Percentiles rank a stretch among this genome's conserved stretches.
These are phyloP conservation scores for Hansenula anomala DNA, from an alignment of 1,139 yeast species.

Conservation along the genomic window DNA sequence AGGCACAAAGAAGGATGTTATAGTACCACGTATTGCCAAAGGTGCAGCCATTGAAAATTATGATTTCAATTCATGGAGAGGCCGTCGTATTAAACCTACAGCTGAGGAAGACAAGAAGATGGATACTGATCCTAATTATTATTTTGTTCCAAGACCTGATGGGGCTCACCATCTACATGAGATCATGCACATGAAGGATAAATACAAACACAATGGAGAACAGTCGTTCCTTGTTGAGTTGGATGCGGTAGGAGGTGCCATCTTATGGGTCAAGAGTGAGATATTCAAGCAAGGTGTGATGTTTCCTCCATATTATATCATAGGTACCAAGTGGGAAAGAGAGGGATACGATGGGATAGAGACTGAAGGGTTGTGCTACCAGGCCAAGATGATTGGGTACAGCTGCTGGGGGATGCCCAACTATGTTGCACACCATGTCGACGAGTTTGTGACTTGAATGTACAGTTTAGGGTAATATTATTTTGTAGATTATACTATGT, in stretches of 20 bases:
- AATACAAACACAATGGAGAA: slow-evolving; percentile 5
- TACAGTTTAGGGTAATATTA: too few species aligned
- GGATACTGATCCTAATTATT: slow-evolving; percentile 37
- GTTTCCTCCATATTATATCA: slow-evolving; percentile 40
- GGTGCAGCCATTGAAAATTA: slow-evolving; percentile 18
- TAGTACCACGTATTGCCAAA: slow-evolving; percentile 19
- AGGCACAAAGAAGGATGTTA: slow-evolving; percentile 14
- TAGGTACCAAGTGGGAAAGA: slow-evolving; percentile 38
- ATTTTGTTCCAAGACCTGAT: slow-evolving; percentile 15
- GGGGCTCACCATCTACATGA: slow-evolving; percentile 15
- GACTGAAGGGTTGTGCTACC: slow-evolving; percentile 45
- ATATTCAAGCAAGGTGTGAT: slow-evolving; percentile 40
- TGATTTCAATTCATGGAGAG: slow-evolving; percentile 24
- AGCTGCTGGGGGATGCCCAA: slow-evolving; percentile 31
- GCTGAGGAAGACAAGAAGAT: slow-evolving; percentile 42
- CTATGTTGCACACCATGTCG: slow-evolving; percentile 18
- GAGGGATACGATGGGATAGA: slow-evolving; percentile 52
- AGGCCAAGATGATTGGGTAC: slow-evolving; percentile 40
- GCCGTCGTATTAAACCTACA: slow-evolving; percentile 38
- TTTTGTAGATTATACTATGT: too few species aligned
- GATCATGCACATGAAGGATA: slow-evolving; percentile 3
- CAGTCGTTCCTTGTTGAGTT: slow-evolving; percentile 14
- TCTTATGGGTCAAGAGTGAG: slow-evolving; percentile 38
- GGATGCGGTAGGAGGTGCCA: slow-evolving; percentile 49
- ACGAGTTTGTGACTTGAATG: slow-evolving; percentile 11